phyloP scores from a whole-genome alignment of 2,329 filamentous ascomycete genomes.

The Nigrospora osmanthi region DNA sequence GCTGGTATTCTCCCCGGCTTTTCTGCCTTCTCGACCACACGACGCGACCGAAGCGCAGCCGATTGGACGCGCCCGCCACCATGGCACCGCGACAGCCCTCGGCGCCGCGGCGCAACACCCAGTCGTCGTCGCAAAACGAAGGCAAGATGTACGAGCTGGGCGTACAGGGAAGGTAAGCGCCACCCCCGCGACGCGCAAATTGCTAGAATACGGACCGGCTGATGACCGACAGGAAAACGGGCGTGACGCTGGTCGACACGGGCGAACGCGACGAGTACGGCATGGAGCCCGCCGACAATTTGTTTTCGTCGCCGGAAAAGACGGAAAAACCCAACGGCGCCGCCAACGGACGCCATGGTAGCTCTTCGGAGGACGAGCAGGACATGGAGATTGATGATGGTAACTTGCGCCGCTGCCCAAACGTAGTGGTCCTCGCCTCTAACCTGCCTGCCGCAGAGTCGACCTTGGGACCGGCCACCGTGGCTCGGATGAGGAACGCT shows the following conservation, averaged over 20 bases:
- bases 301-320: constrained; percentile 83
- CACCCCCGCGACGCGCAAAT: too few relatives aligned
- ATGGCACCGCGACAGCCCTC: constrained; percentile 30
- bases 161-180: constrained; percentile 39
- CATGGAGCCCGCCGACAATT: constrained; percentile 76
- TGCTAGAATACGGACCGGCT: too few relatives aligned
- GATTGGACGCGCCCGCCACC: neutral
- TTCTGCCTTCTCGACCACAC: too few relatives aligned
- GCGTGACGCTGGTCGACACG: constrained; percentile 69
- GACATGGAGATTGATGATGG: constrained; percentile 47
- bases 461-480: constrained; percentile 44
- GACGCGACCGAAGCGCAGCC: too few relatives aligned
- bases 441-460: constrained; percentile 28
- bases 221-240: constrained; percentile 71
- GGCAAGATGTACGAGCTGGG: constrained; percentile 43
- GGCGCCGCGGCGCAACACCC: constrained; percentile 25
- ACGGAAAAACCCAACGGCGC: constrained; percentile 14
- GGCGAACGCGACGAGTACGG: constrained; percentile 85
- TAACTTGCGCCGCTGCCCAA: constrained; percentile 15
- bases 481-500: constrained; percentile 41
- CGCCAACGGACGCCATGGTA: constrained; percentile 17
- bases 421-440: constrained; percentile 8
- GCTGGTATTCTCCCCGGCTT: too few relatives aligned
- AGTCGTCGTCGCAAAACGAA: constrained; percentile 30
- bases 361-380: constrained; percentile 26